phyloP scores from a whole-genome alignment of 2,329 filamentous ascomycete genomes.

The Sporothrix humicola region DNA sequence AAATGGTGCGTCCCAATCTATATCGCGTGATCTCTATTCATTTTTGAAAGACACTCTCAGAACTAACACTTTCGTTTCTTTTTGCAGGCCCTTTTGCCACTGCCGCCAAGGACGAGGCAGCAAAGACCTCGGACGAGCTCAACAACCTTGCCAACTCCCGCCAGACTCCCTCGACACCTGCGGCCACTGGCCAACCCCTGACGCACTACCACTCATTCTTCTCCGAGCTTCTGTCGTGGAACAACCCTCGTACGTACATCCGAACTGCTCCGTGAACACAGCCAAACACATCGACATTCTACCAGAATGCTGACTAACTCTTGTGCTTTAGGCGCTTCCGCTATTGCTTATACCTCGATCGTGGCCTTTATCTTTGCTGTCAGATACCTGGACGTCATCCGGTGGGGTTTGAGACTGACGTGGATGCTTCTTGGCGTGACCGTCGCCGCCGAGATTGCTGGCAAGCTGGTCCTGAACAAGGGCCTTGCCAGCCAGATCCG shows the following conservation, averaged over 20 bases:
- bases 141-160: slow-evolving; percentile 64
- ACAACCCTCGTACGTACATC: slow-evolving; percentile 65
- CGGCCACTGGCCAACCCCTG: slow-evolving; percentile 65
- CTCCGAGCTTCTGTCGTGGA: slow-evolving; percentile 71
- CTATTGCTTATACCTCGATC: slow-evolving; percentile 65
- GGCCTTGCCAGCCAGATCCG: slow-evolving; percentile 70
- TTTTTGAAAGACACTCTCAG: not conserved
- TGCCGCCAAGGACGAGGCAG: slow-evolving; percentile 61
- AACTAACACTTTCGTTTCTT: slow-evolving; percentile 16
- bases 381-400: slow-evolving; percentile 69
- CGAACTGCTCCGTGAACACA: not conserved
- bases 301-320: not conserved
- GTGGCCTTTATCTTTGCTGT: slow-evolving; percentile 66
- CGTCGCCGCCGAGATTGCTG: slow-evolving; percentile 64
- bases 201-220: slow-evolving; percentile 76
- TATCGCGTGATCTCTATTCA: not conserved
- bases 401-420: slow-evolving; percentile 69
- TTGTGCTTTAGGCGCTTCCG: slow-evolving; percentile 60
- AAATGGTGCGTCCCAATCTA: not conserved
- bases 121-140: slow-evolving; percentile 62
- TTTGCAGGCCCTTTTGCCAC: slow-evolving; percentile 63
- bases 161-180: slow-evolving; percentile 58
- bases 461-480: slow-evolving; percentile 65
- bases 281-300: too few species aligned
- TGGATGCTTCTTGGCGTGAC: slow-evolving; percentile 67